Percentiles rank a stretch among this genome's conserved stretches.
These are phyloP conservation scores for Colletotrichum lindemuthianum DNA, from an alignment of 2,329 filamentous ascomycete genomes.

Conservation along the genomic window DNA sequence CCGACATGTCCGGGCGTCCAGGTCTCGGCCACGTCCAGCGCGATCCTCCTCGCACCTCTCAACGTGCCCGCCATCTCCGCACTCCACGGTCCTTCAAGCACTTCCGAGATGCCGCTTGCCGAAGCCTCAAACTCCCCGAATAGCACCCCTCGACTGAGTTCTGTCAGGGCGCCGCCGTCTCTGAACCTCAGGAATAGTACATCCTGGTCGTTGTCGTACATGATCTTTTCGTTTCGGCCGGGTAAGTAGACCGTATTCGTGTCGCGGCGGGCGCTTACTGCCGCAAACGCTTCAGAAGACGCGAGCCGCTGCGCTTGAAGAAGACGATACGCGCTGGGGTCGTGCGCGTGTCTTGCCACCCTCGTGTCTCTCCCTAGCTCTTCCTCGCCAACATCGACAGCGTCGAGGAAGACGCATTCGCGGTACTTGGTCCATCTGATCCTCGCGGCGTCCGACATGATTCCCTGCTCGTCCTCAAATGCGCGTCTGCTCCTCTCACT, in stretches of 20 bases:
- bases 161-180: slow-evolving; percentile 32
- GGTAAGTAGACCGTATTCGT: slow-evolving; percentile 41
- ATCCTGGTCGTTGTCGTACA: slow-evolving; percentile 40
- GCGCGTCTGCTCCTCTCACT: slow-evolving; percentile 11
- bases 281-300: slow-evolving; percentile 32
- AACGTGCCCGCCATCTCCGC: slow-evolving; percentile 41
- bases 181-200: slow-evolving; percentile 43
- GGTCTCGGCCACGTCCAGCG: slow-evolving; percentile 44
- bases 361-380: slow-evolving; percentile 11
- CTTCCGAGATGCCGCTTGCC: slow-evolving; percentile 27
- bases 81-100: slow-evolving; percentile 45
- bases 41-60: slow-evolving; percentile 39
- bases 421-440: slow-evolving; percentile 23
- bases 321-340: slow-evolving; percentile 22
- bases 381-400: slow-evolving; percentile 4
- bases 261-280: not conserved
- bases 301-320: slow-evolving; percentile 18
- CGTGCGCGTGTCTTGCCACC: slow-evolving; percentile 17
- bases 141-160: slow-evolving; percentile 18
- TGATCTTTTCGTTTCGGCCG: slow-evolving; percentile 38
- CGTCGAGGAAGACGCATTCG: slow-evolving; percentile 30
- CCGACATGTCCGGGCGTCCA: slow-evolving; percentile 35
- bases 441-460: not conserved
- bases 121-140: slow-evolving; percentile 28
- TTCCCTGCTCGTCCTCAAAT: slow-evolving; percentile 7